Base-by-base conservation (phyloP, 1,284 basidiomycete species). In the Mycena sp. region DNA sequence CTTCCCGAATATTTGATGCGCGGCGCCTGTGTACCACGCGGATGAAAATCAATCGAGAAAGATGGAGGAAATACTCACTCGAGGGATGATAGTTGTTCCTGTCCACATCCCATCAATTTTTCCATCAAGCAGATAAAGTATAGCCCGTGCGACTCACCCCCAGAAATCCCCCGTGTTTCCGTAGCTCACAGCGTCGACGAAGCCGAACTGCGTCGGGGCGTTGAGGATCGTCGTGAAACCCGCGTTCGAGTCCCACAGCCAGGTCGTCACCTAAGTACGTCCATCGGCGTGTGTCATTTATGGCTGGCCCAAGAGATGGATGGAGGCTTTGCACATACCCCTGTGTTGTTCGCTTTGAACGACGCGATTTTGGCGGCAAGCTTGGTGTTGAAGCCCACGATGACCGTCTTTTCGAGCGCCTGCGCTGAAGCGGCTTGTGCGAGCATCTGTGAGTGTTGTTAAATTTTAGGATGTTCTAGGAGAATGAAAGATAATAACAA, bases 141-240 rank as follows among this genome's bases (percentile, higher is more conserved):
- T 43, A 46, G 12, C 3, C 3, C 6, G 23, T 10, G 41, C 16
- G 21, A 35, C 82, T 63, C 67, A 85, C 84, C 82, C 84, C 87
- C 86, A 87, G 80, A 88, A 87, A 63, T 82, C 77, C 19, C 78
- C 79, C 11, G 80, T 62, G 21, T 72, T 73, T 5, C 86, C 86
- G 59, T 78, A 86, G 0, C 82, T 81, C 0, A 80, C 81, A 7
- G 77, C 78, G 65, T 87, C 85, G 23, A 78, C 75, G 71, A 88
- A 87, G 1, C 87, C 87, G 62, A 81, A 87, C 9, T 77, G 69
- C 0, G 75, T 78, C 1, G 85, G 84, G 44, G 76, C 67, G 72
- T 85, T 75, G 19, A 88, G 72, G 14, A 88, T 82, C 6, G 74
- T 79, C 14, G 75, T 80, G 75, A 87, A 87, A n/a, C 78, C 80